These are phyloP conservation scores for Cyclanthera cordifolia DNA, from an alignment of 306 rosid genomes.

Conservation along the genomic window DNA sequence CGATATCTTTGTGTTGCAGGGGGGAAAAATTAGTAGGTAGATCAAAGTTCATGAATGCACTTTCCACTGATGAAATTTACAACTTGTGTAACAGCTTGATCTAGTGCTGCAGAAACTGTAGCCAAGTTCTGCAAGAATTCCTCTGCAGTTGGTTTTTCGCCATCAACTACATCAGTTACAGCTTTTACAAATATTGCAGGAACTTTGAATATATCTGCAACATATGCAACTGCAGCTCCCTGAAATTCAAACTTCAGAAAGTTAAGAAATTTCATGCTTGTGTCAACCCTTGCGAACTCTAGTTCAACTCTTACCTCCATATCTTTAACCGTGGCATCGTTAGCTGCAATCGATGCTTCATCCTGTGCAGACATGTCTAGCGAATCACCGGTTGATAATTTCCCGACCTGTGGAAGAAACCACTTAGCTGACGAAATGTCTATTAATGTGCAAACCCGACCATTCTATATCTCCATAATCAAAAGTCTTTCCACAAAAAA, in stretches of 20 bases:
- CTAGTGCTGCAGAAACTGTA: slow-evolving; percentile 80
- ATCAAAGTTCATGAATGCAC: slow-evolving; percentile 56
- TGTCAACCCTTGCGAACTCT: no score
- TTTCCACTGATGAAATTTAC: slow-evolving; percentile 59
- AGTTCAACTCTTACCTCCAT: slow-evolving; percentile 59
- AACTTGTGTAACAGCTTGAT: slow-evolving; percentile 43
- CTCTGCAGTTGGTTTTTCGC: slow-evolving; percentile 83
- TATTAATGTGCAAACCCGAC: not conserved
- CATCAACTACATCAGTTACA: slow-evolving; percentile 78
- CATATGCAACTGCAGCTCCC: slow-evolving; percentile 98
- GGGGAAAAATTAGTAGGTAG: slow-evolving; percentile 1
- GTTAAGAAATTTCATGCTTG: not conserved
- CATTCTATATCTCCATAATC: not conserved
- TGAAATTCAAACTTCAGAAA: slow-evolving; percentile 24
- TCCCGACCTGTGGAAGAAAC: slow-evolving; percentile 45
- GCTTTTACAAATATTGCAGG: slow-evolving; percentile 80
- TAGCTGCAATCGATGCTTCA: slow-evolving; percentile 71
- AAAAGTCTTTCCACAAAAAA: not conserved
- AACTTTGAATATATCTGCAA: slow-evolving; percentile 71
- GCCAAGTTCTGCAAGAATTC: slow-evolving; percentile 87
- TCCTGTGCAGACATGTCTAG: slow-evolving; percentile 77
- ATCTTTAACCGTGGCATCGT: slow-evolving; percentile 87
- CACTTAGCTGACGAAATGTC: not conserved
- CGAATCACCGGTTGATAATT: slow-evolving; percentile 91
- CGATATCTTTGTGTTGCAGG: not conserved